Base-by-base conservation (phyloP, 2,329 filamentous ascomycete genomes). In the Colletotrichum sp. region DNA sequence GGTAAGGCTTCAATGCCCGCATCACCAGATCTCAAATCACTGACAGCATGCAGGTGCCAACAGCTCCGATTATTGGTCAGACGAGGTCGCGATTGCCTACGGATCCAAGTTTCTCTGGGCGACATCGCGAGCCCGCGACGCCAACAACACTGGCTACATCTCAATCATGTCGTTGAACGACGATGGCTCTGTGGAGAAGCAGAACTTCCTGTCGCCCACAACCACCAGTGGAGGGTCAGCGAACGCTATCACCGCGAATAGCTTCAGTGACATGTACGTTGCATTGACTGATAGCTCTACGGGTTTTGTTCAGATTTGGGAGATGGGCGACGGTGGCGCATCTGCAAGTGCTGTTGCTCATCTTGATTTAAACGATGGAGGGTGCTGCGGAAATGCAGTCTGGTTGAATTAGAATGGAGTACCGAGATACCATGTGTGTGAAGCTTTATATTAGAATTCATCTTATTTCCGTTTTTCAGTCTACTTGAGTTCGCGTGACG, bases 271-370 rank as follows among this genome's bases (percentile, higher is more conserved):
- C 48, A 72, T 78, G 16, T 79, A 82, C 43, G 82, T 82, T 8
- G 82, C 80, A 0, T 68, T 85, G 21, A 84, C 83, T 8, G 83
- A 85, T 60, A 82, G 81, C 68, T 82, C 79, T 16, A 79, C 78
- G 10, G 82, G 83, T 7, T 83, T 83, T 55, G 73, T 85, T 8
- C 79, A 85, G 78, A 78, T 85, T 6, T 85, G 82, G 83, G 79
- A 82, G 76, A 76, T 82, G 60, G 71, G 72, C 2, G 78, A 75
- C 5, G 77, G 80, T 48, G 76, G 66, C 10, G 63, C 16, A 16
- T 57, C 66, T 7, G 66, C 43, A n/a, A 58, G 58, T 55, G 69
- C 65, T 1, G 69, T 71, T n/a, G 69, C 69, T n/a, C 69, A 72
- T 1, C 48, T 72, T n/a, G 70, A 58, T 0, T 12, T 72, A 3